Percentiles rank a stretch among this genome's conserved stretches.
Conservation (phyloP, 176 grass and related monocot genomes). For the Oryza punctata region DNA sequence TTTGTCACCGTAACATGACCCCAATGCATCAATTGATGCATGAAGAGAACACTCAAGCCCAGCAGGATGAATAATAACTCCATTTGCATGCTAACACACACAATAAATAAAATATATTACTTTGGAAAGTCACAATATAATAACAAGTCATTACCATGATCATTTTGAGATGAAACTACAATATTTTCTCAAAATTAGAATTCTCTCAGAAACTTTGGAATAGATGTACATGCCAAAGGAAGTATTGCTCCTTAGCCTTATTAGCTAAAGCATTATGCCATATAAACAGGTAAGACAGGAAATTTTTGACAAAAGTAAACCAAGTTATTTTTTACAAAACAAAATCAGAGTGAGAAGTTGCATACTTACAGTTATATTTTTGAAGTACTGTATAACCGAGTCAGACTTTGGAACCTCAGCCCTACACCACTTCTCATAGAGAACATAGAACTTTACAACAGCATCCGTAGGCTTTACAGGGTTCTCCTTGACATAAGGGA, state of each 20-base stretch:
- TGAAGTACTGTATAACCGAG: constrained; percentile 53
- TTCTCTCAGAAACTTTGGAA: neutral
- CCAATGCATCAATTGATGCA: constrained; percentile 51
- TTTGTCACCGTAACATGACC: constrained; percentile 71
- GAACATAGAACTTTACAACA: constrained; percentile 76
- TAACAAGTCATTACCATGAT: neutral
- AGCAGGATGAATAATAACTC: constrained; percentile 68
- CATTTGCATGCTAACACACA: constrained; percentile 60
- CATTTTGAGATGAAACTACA: neutral
- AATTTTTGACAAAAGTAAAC: constrained; percentile 16
- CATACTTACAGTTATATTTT: constrained; percentile 65
- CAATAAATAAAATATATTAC: constrained; percentile 23
- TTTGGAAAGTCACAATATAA: neutral
- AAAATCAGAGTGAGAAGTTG: constrained; percentile 18
- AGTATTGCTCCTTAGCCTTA: neutral
- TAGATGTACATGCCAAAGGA: neutral
- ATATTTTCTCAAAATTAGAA: neutral
- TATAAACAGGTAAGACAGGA: neutral
- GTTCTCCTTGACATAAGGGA: constrained; percentile 54
- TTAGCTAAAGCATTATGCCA: neutral
- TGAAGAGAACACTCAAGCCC: constrained; percentile 62
- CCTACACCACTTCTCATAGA: constrained; percentile 73
- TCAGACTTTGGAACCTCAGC: constrained; percentile 64
- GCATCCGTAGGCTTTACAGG: constrained; percentile 45
- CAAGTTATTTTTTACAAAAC: neutral